phyloP scores from a whole-genome alignment of 2,329 filamentous ascomycete genomes.

The Septoria linicola region DNA sequence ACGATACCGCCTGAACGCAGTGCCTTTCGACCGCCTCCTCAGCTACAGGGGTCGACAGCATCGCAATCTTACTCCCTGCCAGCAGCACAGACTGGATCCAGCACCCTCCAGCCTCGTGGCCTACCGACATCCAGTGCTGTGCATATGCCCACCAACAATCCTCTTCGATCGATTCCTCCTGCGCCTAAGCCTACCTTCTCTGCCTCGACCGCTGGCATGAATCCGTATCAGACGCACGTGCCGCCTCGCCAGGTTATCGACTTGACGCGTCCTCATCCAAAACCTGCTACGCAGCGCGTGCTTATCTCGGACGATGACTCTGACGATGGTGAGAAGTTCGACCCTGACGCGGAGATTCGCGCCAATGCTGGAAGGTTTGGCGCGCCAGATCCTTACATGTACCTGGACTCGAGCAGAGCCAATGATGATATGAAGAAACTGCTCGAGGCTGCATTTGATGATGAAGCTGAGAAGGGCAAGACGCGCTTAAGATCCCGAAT shows the following conservation, averaged over 20 bases:
- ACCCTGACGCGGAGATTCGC: conserved; percentile 49
- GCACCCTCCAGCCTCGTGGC: conserved; percentile 4
- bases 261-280: conserved; percentile 40
- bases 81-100: conserved; percentile 26
- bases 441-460: conserved; percentile 78
- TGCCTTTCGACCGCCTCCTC: conserved; percentile 1
- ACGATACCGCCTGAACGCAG: background rate
- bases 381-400: conserved; percentile 56
- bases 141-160: conserved; percentile 47
- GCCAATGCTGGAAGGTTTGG: conserved; percentile 52
- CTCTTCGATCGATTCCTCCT: conserved; percentile 49
- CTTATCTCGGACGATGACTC: conserved; percentile 26
- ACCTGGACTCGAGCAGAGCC: conserved; percentile 70
- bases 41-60: conserved; percentile 26
- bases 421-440: conserved; percentile 75
- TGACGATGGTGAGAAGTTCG: conserved; percentile 45
- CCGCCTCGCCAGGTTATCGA: conserved; percentile 47
- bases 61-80: background rate
- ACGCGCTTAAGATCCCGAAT: conserved; percentile 46
- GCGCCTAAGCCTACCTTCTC: conserved; percentile 55
- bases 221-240: conserved; percentile 21
- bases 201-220: conserved; percentile 40
- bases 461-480: conserved; percentile 60
- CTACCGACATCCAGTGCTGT: conserved; percentile 8
- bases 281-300: conserved; percentile 5